These are phyloP conservation scores for Saccharomycopsis hybrid DNA, from an alignment of 1,139 yeast genomes.

Conservation along the genomic window DNA sequence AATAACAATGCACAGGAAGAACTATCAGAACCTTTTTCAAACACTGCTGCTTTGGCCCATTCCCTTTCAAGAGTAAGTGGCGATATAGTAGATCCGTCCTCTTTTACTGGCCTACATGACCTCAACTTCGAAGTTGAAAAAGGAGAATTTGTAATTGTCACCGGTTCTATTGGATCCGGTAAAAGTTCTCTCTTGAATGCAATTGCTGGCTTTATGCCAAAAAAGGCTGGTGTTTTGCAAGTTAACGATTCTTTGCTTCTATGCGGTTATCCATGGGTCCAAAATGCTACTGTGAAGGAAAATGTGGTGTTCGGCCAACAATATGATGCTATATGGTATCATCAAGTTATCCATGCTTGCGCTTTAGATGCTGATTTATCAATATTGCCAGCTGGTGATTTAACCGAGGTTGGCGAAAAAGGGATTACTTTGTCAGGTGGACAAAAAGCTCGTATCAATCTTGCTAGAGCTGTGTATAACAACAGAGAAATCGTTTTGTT, in stretches of 20 bases:
- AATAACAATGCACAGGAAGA: constrained; percentile 17
- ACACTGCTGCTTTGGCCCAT: constrained; percentile 1
- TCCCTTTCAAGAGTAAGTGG: not conserved
- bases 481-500: constrained; percentile 56
- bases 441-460: constrained; percentile 75
- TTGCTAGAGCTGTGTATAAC: constrained; percentile 79
- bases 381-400: constrained; percentile 65
- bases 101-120: constrained; percentile 28
- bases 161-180: constrained; percentile 40
- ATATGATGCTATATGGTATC: constrained; percentile 44
- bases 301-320: constrained; percentile 62
- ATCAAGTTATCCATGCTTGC: constrained; percentile 52
- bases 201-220: constrained; percentile 39
- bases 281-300: constrained; percentile 67
- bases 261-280: constrained; percentile 72
- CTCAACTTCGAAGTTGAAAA: constrained; percentile 29
- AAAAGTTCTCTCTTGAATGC: constrained; percentile 39
- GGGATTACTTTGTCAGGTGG: constrained; percentile 88
- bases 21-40: no score
- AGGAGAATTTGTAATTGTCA: constrained; percentile 35
- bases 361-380: constrained; percentile 58
- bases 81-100: not conserved
- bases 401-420: constrained; percentile 80
- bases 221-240: constrained; percentile 33
- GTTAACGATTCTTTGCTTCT: constrained; percentile 35